Conservation (phyloP, 805 yeast species). For the Yarrowia yakushimensis region DNA sequence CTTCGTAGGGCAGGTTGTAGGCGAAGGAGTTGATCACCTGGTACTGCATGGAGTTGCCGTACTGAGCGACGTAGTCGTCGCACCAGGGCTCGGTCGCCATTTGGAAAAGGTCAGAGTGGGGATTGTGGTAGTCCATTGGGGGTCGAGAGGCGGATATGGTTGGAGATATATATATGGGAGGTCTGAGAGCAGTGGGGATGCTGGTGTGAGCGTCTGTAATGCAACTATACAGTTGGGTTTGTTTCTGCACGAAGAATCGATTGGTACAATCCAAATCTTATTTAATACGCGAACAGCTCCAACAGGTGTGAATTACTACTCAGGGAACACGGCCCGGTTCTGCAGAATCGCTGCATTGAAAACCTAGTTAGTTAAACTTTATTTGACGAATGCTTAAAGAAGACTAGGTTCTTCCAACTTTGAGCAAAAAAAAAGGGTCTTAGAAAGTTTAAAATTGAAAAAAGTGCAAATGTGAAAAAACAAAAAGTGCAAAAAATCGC, state of each 20-base stretch:
- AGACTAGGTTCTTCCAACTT: background rate
- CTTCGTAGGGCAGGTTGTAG: background rate
- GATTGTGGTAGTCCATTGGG: slow-evolving; percentile 17
- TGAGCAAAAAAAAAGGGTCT: background rate
- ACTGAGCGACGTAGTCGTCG: slow-evolving; percentile 17
- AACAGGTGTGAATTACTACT: background rate
- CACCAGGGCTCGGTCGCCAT: slow-evolving; percentile 24
- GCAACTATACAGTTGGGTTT: background rate
- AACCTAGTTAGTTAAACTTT: background rate
- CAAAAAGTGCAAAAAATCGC: background rate
- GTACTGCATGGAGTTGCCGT: background rate
- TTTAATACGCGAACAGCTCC: background rate
- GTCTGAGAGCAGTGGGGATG: background rate
- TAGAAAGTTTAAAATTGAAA: background rate
- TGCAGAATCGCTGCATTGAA: slow-evolving; percentile 19
- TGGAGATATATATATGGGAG: slow-evolving; percentile 11
- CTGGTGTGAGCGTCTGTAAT: background rate
- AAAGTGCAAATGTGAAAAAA: background rate
- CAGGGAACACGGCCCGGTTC: slow-evolving; percentile 19
- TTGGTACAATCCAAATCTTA: background rate
- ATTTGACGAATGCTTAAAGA: background rate
- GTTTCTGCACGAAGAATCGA: background rate
- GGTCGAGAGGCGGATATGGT: background rate
- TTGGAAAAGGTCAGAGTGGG: slow-evolving; percentile 7
- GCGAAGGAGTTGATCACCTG: background rate